Percentiles rank a stretch among this genome's conserved stretches.
phyloP scores from a whole-genome alignment of 495 filamentous ascomycete genomes.

The Penicillium antarcticum region DNA sequence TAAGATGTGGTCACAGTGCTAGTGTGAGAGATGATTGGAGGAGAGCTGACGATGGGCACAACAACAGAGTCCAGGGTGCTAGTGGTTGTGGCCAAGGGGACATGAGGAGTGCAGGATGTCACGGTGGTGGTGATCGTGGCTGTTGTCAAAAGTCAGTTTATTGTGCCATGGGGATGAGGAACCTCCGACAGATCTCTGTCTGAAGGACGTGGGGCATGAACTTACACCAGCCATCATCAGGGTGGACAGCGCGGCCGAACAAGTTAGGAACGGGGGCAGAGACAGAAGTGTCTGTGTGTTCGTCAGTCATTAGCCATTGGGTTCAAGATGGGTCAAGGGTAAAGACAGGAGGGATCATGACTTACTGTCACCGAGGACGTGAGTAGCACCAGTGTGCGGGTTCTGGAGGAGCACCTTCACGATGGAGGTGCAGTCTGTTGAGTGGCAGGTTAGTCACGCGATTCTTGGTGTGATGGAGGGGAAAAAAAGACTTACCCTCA shows the following conservation, averaged over 20 bases:
- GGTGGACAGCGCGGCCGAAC: conserved; percentile 2
- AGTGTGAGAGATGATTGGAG: no score
- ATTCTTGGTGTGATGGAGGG: not conserved
- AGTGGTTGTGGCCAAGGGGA: not conserved
- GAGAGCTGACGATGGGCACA: no score
- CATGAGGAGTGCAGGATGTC: not conserved
- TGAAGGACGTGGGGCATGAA: not conserved
- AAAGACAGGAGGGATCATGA: not conserved
- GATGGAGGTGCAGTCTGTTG: not conserved
- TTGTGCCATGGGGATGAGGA: not conserved
- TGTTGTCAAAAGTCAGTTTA: not conserved
- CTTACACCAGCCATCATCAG: not conserved
- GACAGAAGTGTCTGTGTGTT: not conserved
- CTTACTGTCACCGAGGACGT: not conserved
- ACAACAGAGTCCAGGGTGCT: no score
- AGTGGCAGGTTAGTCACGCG: not conserved
- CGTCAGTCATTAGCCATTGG: not conserved
- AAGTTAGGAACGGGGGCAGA: not conserved
- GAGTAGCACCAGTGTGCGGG: conserved; percentile 10
- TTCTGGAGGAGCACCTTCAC: conserved; percentile 3
- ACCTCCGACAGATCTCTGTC: not conserved
- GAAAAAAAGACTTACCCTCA: not conserved
- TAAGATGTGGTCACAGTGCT: no score
- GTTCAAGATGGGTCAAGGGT: not conserved
- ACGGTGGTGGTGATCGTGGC: conserved; percentile 16